phyloP scores from a whole-genome alignment of 192 early-diverging fungal species.

The Tieghemiomyces parasiticus region DNA sequence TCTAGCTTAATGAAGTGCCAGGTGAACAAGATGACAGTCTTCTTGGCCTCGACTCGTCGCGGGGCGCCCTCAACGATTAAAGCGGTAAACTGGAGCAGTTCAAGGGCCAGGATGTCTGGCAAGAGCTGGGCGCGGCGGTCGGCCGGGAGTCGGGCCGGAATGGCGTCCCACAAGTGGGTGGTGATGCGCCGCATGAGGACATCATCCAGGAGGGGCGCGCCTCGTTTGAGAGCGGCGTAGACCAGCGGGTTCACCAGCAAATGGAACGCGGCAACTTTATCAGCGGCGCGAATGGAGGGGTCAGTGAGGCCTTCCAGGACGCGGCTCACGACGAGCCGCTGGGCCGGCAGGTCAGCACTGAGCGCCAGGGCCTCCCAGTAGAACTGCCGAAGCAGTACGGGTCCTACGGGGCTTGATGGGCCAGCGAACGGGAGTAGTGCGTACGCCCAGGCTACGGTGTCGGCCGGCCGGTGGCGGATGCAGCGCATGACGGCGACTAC shows the following conservation, averaged over 20 bases:
- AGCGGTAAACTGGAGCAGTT: constrained; percentile 84
- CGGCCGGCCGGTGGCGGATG: too few species aligned
- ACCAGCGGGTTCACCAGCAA: constrained; percentile 76
- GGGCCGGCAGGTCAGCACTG: constrained; percentile 33
- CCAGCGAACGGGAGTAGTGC: constrained; percentile 15
- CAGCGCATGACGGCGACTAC: too few species aligned
- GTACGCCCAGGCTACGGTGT: too few species aligned
- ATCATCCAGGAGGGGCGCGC: not conserved
- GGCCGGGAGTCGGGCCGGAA: not conserved
- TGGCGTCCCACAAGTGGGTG: not conserved
- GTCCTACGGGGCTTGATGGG: not conserved
- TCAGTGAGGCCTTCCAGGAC: constrained; percentile 69
- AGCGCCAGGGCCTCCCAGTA: constrained; percentile 51
- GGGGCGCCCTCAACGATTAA: constrained; percentile 74
- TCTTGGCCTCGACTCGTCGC: constrained; percentile 56
- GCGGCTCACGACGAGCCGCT: constrained; percentile 51
- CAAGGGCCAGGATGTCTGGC: constrained; percentile 32
- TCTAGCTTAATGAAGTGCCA: constrained; percentile 77
- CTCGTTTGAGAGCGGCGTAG: not conserved
- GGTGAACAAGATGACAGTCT: constrained; percentile 90
- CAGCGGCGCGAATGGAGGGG: constrained; percentile 29
- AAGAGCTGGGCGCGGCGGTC: not conserved
- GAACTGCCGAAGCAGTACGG: constrained; percentile 40
- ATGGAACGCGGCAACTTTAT: constrained; percentile 59
- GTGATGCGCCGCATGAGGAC: not conserved